These are phyloP conservation scores for Pseudotsuga menziesii DNA, from an alignment of 75 land plant genomes.

Conservation along the genomic window DNA sequence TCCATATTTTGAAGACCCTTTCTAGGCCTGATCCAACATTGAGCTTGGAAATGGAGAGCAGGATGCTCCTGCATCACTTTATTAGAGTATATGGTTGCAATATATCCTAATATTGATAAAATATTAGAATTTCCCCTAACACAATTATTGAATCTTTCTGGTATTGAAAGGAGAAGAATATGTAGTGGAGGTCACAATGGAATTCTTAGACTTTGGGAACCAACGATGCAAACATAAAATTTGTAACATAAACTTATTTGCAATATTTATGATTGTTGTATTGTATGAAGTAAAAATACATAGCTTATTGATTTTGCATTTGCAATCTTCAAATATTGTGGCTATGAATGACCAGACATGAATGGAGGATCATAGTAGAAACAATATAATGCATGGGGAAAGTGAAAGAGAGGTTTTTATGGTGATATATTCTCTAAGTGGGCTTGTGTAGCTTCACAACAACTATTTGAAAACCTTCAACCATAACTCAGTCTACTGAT, in stretches of 20 bases:
- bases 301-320: too few relatives aligned
- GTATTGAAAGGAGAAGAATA: slow-evolving; percentile 90
- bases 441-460: not conserved
- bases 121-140: not conserved
- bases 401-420: too few relatives aligned
- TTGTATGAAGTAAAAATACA: too few relatives aligned
- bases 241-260: not conserved
- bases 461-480: not conserved
- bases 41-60: too few relatives aligned
- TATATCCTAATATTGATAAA: not conserved
- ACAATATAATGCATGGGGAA: too few relatives aligned
- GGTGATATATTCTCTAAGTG: not conserved
- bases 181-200: slow-evolving; percentile 99
- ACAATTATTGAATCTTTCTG: slow-evolving; percentile 25
- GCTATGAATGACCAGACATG: too few relatives aligned
- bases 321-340: too few relatives aligned
- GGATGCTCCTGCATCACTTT: too few relatives aligned
- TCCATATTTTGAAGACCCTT: too few relatives aligned
- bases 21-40: too few relatives aligned
- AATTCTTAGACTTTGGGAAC: slow-evolving; percentile 95
- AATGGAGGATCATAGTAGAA: too few relatives aligned
- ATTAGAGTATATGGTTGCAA: not conserved
- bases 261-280: too few relatives aligned
- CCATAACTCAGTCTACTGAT: not conserved
- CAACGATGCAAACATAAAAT: slow-evolving; percentile 27